phyloP scores from a whole-genome alignment of 108 stramenopile species.

The Fragilaria radians region DNA sequence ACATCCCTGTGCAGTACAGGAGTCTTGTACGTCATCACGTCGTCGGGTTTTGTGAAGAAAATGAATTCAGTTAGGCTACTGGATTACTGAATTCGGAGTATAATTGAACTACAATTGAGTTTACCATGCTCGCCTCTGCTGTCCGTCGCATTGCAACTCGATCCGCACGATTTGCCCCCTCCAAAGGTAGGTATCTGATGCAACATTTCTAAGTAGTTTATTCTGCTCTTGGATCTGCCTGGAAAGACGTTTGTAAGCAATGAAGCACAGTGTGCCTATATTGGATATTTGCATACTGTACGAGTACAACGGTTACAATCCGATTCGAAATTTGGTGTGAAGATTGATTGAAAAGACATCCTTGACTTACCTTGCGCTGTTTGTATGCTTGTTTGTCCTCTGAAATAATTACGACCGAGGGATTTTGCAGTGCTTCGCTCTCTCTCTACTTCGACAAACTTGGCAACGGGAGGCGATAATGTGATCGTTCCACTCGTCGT shows the following conservation, averaged over 20 bases:
- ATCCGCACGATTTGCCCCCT: not conserved
- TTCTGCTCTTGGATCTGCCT: not conserved
- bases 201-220: not conserved
- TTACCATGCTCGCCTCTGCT: not conserved
- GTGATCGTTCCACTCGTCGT: constrained; percentile 87
- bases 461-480: constrained; percentile 59
- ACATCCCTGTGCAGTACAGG: too few relatives aligned
- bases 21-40: too few relatives aligned
- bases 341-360: not conserved
- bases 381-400: not conserved
- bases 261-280: too few relatives aligned
- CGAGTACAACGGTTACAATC: not conserved
- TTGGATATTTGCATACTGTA: too few relatives aligned
- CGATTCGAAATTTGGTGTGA: not conserved
- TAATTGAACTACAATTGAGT: too few relatives aligned
- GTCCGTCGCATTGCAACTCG: not conserved
- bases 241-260: too few relatives aligned
- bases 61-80: too few relatives aligned
- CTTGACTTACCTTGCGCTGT: not conserved
- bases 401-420: not conserved
- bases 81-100: too few relatives aligned
- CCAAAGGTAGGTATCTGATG: not conserved
- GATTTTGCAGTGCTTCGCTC: not conserved
- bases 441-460: constrained; percentile 11
- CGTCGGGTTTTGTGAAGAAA: too few relatives aligned